Evolutionary conservation across 2,329 filamentous ascomycete species (phyloP), one percentile per base, ranked within the genome.

Genomic region (Cladosporium austrohemisphaericum): DNA sequence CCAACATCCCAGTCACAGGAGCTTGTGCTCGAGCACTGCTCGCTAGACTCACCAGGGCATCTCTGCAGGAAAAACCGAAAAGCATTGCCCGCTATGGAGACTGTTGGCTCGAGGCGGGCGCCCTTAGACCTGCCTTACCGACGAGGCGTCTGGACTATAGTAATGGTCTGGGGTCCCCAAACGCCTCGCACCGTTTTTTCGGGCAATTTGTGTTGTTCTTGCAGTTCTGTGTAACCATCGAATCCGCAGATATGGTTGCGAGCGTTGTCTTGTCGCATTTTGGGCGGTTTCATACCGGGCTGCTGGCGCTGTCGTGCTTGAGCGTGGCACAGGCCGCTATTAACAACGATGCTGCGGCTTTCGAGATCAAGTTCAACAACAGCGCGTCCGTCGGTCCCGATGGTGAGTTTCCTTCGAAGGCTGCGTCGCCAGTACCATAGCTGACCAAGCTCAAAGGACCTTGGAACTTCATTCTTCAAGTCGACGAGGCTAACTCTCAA

Each of bases 371-470:
- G 7, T 50, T 49, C 25, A 43, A 38, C 16, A 48, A 49, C 41
- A 50, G 36, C 16, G 31, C 25, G 25, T 51, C 48, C 16, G 46
- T 53, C 10, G 51, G 51, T 32, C 51, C 51, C 32, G 51, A 53
- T 33, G 51, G 51, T 53, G 35, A 29, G 51, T 40, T n/a, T 46
- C 41, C 11, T 29, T 6, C 8, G 14, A 8, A 50, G 16, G 38
- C 45, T 43, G 38, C 31, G 38, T 41, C n/a, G 31, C 38, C 38
- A 22, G 14, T 31, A 23, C 14, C 31, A 26, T 26, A 23, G 35
- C 26, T 23, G 32, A 35, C n/a, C 19, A n/a, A 25, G 26, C 33
- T 26, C 22, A 18, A 29, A 53, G 52, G 52, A 4, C 52, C 52
- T 2, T 54, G 52, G 52, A 52, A 51, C 33, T 35, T 36, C 18